Conservation (phyloP, 306 rosid species). For the Cicer yamashitae region DNA sequence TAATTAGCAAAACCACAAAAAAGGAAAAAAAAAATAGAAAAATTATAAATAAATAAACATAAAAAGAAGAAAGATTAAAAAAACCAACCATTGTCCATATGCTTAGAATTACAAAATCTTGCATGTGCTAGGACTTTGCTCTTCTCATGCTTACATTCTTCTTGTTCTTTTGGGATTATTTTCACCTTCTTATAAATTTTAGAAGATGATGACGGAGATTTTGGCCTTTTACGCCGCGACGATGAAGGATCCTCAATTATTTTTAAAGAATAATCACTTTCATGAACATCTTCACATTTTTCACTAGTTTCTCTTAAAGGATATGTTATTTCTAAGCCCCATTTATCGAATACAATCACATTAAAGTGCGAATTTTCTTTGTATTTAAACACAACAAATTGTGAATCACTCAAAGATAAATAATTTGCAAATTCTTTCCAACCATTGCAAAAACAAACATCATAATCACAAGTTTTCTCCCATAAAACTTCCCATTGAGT, state of each 20-base stretch:
- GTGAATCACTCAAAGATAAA: conserved; percentile 2
- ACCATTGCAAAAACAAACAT: conserved; percentile 31
- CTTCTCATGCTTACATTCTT: no score
- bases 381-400: conserved; percentile 37
- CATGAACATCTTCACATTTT: not conserved
- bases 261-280: not conserved
- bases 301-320: not conserved
- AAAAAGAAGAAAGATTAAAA: not conserved
- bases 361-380: conserved; percentile 19
- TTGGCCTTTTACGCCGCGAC: not conserved
- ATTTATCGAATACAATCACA: conserved; percentile 11
- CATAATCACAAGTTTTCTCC: conserved; percentile 1
- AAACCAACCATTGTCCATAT: not conserved
- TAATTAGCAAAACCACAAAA: no score
- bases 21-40: no score
- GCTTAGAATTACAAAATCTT: not conserved
- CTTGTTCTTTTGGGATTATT: not conserved
- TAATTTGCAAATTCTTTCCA: conserved; percentile 37
- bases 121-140: not conserved
- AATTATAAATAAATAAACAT: no score
- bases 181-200: not conserved
- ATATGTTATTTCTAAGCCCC: conserved; percentile 26
- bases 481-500: conserved; percentile 23
- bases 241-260: not conserved
- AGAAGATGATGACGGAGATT: not conserved